These are phyloP conservation scores for Brettanomyces nanus DNA, from an alignment of 805 yeast genomes.

Conservation along the genomic window DNA sequence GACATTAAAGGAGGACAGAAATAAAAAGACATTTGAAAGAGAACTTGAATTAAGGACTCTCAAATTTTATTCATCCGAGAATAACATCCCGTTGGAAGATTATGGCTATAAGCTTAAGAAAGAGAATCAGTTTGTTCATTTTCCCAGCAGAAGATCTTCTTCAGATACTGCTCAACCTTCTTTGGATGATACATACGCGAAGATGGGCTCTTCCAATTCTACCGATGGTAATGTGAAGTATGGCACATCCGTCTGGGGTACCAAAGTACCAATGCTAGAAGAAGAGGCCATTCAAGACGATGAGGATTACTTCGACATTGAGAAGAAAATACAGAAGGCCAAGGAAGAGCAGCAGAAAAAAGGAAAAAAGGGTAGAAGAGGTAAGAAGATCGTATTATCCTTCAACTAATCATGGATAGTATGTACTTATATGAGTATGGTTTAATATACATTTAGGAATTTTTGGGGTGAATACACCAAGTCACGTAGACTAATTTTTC, in stretches of 20 bases:
- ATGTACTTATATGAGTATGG: too few species aligned
- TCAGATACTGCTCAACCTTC: conserved; percentile 8
- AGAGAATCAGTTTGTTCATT: conserved; percentile 31
- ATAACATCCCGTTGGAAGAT: conserved; percentile 29
- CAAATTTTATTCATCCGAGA: conserved; percentile 54
- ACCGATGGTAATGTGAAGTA: conserved; percentile 9
- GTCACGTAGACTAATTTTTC: too few species aligned
- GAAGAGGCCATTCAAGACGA: conserved; percentile 32
- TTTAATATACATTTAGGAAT: too few species aligned
- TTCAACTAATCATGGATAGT: neutral
- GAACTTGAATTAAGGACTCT: conserved; percentile 50
- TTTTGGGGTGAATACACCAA: too few species aligned
- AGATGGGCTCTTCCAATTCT: neutral
- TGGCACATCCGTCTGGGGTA: conserved; percentile 68
- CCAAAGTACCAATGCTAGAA: conserved; percentile 39
- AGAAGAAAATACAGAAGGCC: conserved; percentile 44
- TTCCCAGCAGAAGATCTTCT: conserved; percentile 21
- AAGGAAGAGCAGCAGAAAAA: conserved; percentile 34
- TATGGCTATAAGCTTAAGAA: conserved; percentile 31
- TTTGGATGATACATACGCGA: conserved; percentile 5
- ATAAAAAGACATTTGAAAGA: conserved; percentile 45
- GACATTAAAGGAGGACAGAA: conserved; percentile 51
- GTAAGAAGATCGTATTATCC: conserved; percentile 23
- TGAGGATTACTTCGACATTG: conserved; percentile 34
- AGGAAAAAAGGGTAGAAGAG: conserved; percentile 37